Conservation (phyloP, 192 early-diverging fungal species). For the Backusella morwellensis region DNA sequence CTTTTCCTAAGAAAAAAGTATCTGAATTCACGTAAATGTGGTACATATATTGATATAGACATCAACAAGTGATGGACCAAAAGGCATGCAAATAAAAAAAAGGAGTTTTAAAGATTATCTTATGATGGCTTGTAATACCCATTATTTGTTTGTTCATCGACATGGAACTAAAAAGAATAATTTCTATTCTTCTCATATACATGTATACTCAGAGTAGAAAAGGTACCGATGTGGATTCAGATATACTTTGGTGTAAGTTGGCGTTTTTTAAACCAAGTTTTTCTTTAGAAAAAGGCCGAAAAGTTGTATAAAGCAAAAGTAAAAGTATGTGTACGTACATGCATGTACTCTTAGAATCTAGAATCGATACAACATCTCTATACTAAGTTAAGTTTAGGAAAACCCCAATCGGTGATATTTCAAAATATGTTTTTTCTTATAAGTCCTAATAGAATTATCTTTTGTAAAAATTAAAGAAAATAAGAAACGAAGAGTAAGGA, state of each 20-base stretch:
- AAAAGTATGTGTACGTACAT: not conserved
- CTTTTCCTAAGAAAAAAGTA: too few species aligned
- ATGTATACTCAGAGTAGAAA: too few species aligned
- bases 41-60: too few species aligned
- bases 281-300: not conserved
- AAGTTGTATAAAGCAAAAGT: not conserved
- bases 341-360: not conserved
- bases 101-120: too few species aligned
- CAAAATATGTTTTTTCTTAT: not conserved
- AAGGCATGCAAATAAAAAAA: too few species aligned
- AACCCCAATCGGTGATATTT: not conserved
- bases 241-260: not conserved
- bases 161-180: too few species aligned
- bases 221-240: not conserved
- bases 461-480: not conserved
- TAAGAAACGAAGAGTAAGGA: not conserved
- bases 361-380: not conserved
- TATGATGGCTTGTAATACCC: too few species aligned
- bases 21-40: too few species aligned
- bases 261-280: not conserved
- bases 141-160: too few species aligned
- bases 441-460: not conserved
- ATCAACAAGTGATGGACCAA: too few species aligned
- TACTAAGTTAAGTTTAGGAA: not conserved
- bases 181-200: too few species aligned